These are phyloP conservation scores for Trichocomaceae sp. DNA, from an alignment of 2,329 filamentous ascomycete genomes.

Conservation along the genomic window DNA sequence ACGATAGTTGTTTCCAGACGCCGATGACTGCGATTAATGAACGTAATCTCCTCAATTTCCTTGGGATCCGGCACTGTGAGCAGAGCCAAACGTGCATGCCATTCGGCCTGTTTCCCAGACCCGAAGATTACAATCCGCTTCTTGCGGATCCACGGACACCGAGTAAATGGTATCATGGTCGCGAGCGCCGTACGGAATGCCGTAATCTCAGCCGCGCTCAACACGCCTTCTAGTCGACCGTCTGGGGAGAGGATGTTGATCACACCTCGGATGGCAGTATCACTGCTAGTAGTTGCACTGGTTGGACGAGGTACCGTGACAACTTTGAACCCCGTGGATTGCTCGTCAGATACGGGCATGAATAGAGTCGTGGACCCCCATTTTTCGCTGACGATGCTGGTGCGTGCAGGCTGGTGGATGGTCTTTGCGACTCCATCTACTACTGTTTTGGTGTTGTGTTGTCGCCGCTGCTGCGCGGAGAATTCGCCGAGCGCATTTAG, in stretches of 20 bases:
- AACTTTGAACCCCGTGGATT: conserved; percentile 64
- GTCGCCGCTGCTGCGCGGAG: conserved; percentile 20
- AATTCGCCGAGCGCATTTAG: conserved; percentile 29
- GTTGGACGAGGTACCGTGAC: conserved; percentile 52
- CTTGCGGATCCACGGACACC: conserved; percentile 26
- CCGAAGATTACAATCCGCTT: conserved; percentile 43
- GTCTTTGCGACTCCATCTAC: conserved; percentile 5
- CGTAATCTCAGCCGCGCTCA: conserved; percentile 68
- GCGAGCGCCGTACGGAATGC: conserved; percentile 73
- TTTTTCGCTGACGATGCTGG: conserved; percentile 33
- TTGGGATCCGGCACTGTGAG: conserved; percentile 37
- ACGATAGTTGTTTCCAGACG: conserved; percentile 47
- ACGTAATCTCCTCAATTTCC: conserved; percentile 58
- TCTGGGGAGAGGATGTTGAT: conserved; percentile 61
- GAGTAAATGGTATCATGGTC: conserved; percentile 58
- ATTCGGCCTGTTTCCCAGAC: conserved; percentile 45
- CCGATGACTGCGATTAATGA: conserved; percentile 64
- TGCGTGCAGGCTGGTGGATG: conserved; percentile 41
- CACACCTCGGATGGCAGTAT: conserved; percentile 52
- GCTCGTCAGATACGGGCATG: conserved; percentile 63
- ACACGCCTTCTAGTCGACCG: conserved; percentile 58
- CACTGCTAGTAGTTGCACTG: conserved; percentile 10
- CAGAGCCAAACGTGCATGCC: conserved; percentile 44
- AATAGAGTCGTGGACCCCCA: conserved; percentile 56
- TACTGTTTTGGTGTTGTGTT: conserved; percentile 12